Base-by-base conservation (phyloP, 163 green algal genomes). In the Volvox carteri region DNA sequence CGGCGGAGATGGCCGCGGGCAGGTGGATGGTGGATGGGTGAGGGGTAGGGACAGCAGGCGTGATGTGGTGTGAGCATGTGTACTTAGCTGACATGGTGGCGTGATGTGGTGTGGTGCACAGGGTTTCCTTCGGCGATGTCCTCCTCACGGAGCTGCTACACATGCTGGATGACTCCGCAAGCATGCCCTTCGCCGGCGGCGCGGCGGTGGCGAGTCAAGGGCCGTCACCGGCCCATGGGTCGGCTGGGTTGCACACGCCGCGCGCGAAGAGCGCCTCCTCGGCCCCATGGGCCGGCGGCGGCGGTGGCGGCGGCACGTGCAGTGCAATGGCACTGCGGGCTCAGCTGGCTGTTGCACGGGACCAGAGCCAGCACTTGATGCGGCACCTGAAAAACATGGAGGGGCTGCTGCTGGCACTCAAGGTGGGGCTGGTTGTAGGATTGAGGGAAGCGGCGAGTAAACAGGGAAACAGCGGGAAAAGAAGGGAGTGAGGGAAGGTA, bases 381-480 rank as follows among this genome's bases (percentile, higher is more conserved):
- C 62, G 65, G 37, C 84, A 89, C 52, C 48, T 89, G 23, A 89
- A 89, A 68, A 89, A 89, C 52, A 42, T 83, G 25, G 84, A 89
- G 84, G 84, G 84, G 14, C 25, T 89, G 54, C 52, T 89, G n/a
- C 52, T 78, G 37, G 84, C 84, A 23, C 65, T 87, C 23, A 79
- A 79, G 48, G 81, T 87, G 48, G 4, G 80, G 35, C 41, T 58
- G 73, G n/a, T n/a, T n/a, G n/a, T n/a, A n/a, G n/a, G n/a, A n/a
- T n/a, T n/a, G n/a, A n/a, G n/a, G n/a, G n/a, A n/a, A n/a, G n/a
- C n/a, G n/a, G n/a, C n/a, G n/a, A n/a, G n/a, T n/a, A n/a, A n/a
- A n/a, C n/a, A n/a, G n/a, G n/a, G n/a, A n/a, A n/a, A n/a, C n/a
- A n/a, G n/a, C n/a, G n/a, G n/a, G n/a, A n/a, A n/a, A n/a, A n/a